Evolutionary conservation across 495 filamentous ascomycete genomes (phyloP).

Genomic region (Coniosporium apollinis): DNA sequence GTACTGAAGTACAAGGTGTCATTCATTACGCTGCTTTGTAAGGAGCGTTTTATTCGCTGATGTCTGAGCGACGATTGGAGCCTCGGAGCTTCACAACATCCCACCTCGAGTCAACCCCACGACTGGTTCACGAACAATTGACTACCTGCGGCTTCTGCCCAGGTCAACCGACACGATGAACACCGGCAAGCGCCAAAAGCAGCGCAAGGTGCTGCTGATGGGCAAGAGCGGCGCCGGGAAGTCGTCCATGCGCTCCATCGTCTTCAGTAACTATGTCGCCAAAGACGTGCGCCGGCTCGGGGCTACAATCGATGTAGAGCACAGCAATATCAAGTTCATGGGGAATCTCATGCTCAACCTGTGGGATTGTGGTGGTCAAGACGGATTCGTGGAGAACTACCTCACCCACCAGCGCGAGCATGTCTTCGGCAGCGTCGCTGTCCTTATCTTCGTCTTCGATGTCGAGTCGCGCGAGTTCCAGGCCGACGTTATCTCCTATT

Average conservation of each 20-base stretch:
- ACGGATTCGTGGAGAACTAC: constrained; percentile 97
- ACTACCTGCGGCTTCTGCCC: too few relatives aligned
- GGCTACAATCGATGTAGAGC: constrained; percentile 97
- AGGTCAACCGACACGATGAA: too few relatives aligned
- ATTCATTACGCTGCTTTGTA: too few relatives aligned
- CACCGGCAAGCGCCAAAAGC: constrained; percentile 25
- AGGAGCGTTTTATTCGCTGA: too few relatives aligned
- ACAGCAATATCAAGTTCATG: constrained; percentile 94
- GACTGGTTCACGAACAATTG: too few relatives aligned
- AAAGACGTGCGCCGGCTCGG: constrained; percentile 87
- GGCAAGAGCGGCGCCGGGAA: constrained; percentile 99
- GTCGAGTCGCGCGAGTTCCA: constrained; percentile 89
- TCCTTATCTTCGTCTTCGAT: constrained; percentile 98
- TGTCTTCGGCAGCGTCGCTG: constrained; percentile 91
- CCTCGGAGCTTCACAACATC: too few relatives aligned
- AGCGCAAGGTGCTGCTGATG: constrained; percentile 33
- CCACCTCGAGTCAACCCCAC: too few relatives aligned
- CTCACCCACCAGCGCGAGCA: constrained; percentile 83
- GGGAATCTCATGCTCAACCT: constrained; percentile 93
- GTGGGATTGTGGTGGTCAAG: constrained; percentile 97
- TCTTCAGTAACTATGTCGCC: constrained; percentile 95
- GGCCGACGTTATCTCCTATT: constrained; percentile 78
- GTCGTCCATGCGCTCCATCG: constrained; percentile 93
- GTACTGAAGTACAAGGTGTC: too few relatives aligned
- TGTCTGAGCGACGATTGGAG: too few relatives aligned